Conservation (phyloP, 2,329 filamentous ascomycete species). For the Calonectria montana region DNA sequence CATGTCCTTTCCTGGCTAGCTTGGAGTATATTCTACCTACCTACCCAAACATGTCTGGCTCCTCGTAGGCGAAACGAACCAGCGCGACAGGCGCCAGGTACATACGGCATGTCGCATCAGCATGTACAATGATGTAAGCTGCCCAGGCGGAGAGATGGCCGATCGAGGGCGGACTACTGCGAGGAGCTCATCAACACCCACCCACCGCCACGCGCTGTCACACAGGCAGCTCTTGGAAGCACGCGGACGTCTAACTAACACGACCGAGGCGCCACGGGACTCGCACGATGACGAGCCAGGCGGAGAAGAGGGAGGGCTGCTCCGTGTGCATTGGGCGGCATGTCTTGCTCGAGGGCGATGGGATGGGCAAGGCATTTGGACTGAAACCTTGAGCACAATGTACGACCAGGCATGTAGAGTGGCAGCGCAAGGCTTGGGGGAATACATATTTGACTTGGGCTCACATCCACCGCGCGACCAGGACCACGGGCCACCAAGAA, state of each 20-base stretch:
- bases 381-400: conserved; percentile 16
- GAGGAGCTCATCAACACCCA: background rate
- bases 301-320: conserved; percentile 11
- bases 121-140: conserved; percentile 43
- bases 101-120: conserved; percentile 2
- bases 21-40: background rate
- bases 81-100: conserved; percentile 13
- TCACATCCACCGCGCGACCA: conserved; percentile 32
- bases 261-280: conserved; percentile 21
- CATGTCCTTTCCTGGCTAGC: conserved; percentile 24
- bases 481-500: conserved; percentile 39
- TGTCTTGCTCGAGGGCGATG: conserved; percentile 4
- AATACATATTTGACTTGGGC: conserved; percentile 15
- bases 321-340: conserved; percentile 18
- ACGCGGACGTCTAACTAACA: conserved; percentile 13
- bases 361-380: conserved; percentile 6
- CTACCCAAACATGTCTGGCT: background rate
- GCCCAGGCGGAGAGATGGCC: conserved; percentile 26
- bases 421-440: conserved; percentile 6
- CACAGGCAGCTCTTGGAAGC: conserved; percentile 16
- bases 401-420: background rate
- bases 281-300: conserved; percentile 10
- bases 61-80: conserved; percentile 1
- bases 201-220: conserved; percentile 4
- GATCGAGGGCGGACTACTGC: conserved; percentile 19